Conservation (phyloP, 2,329 filamentous ascomycete genomes). For the Ophiostoma triangulosporum region DNA sequence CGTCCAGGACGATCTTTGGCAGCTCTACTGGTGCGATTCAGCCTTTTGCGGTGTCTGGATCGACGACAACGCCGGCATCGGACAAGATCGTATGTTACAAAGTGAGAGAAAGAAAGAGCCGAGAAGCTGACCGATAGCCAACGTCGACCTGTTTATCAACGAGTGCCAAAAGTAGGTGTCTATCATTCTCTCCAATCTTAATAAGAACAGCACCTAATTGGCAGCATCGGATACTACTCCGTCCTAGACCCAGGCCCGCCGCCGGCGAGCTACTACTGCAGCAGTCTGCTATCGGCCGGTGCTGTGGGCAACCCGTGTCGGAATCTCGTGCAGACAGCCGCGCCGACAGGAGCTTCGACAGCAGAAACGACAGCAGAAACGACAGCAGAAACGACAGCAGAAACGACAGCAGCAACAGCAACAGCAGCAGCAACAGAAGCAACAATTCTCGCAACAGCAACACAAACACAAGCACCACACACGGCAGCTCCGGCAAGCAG, state of each 20-base stretch:
- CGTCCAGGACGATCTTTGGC: conserved; percentile 23
- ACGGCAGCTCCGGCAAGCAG: background rate
- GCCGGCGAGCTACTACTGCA: conserved; percentile 18
- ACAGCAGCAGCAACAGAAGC: background rate
- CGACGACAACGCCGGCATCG: conserved; percentile 13
- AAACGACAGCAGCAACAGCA: background rate
- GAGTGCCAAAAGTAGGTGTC: conserved; percentile 34
- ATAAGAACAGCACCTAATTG: background rate
- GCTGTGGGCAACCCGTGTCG: conserved; percentile 4
- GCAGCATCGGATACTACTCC: conserved; percentile 19
- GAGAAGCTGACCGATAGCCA: conserved; percentile 24
- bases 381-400: background rate
- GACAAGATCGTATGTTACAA: conserved; percentile 31
- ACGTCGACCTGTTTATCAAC: conserved; percentile 37
- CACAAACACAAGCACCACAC: background rate
- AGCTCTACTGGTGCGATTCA: conserved; percentile 39
- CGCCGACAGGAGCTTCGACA: background rate
- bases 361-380: background rate
- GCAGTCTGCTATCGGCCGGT: conserved; percentile 7
- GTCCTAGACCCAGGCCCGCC: conserved; percentile 25
- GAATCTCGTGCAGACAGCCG: background rate
- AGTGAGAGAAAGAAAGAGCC: background rate
- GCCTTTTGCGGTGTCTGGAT: conserved; percentile 35
- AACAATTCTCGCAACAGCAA: background rate
- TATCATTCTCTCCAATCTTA: background rate